Conservation (phyloP, 768 basidiomycete genomes). For the Rhodotorula graminis region DNA sequence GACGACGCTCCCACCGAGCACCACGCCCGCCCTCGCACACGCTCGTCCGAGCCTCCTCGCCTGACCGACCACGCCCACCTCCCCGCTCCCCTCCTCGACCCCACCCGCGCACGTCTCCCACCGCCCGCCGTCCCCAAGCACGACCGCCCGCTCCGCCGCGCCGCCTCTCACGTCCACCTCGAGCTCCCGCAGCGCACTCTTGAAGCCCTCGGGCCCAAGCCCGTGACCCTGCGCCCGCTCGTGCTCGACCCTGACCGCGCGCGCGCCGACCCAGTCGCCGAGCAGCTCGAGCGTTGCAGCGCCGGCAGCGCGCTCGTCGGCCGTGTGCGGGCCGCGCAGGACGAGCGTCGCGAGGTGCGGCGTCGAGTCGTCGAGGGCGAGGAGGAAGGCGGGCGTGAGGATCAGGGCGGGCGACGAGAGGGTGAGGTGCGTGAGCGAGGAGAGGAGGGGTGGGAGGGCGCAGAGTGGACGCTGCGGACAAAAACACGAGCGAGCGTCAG, state of each 20-base stretch:
- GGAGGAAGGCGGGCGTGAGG: background rate
- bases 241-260: background rate
- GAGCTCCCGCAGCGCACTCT: background rate
- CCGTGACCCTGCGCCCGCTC: background rate
- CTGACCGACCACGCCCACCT: no score
- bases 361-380: background rate
- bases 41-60: background rate
- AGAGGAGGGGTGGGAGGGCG: background rate
- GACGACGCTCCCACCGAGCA: background rate
- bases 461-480: constrained; percentile 4
- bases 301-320: background rate
- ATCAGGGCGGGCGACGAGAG: background rate
- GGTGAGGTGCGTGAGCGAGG: background rate
- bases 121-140: no score
- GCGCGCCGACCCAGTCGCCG: background rate
- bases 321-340: background rate
- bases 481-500: no score
- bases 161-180: background rate
- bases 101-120: no score
- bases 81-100: background rate
- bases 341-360: background rate
- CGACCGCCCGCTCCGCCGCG: background rate
- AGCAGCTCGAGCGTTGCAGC: background rate
- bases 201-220: no score
- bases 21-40: background rate